These are phyloP conservation scores for Lagerstroemia speciosa DNA, from an alignment of 345 rosid species.

Conservation along the genomic window DNA sequence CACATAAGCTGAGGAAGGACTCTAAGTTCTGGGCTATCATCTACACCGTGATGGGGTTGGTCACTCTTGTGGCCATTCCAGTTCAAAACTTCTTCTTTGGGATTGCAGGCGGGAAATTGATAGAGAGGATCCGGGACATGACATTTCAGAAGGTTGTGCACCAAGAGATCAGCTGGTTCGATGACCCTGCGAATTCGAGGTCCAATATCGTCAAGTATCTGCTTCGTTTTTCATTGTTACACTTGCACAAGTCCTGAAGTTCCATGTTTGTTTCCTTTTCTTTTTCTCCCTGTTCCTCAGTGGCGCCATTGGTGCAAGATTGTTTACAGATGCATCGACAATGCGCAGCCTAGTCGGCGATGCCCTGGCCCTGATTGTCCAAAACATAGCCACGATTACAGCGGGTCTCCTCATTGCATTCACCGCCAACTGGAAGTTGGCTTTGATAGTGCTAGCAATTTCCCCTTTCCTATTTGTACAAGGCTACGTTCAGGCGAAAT, in stretches of 20 bases:
- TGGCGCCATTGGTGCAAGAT: constrained; percentile 59
- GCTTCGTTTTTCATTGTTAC: not conserved
- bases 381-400: constrained; percentile 35
- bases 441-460: constrained; percentile 28
- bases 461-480: constrained; percentile 39
- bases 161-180: constrained; percentile 86
- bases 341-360: constrained; percentile 51
- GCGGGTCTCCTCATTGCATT: constrained; percentile 45
- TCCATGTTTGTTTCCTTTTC: not conserved
- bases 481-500: constrained; percentile 34
- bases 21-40: constrained; percentile 50
- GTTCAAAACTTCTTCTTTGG: constrained; percentile 65
- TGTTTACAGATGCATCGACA: constrained; percentile 53
- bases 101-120: constrained; percentile 72
- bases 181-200: constrained; percentile 71
- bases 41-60: constrained; percentile 31
- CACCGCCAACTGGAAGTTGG: constrained; percentile 50
- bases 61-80: constrained; percentile 31
- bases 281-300: constrained; percentile 18
- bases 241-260: not conserved
- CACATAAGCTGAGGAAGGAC: constrained; percentile 32
- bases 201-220: constrained; percentile 3
- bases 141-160: constrained; percentile 70
- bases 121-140: constrained; percentile 54
- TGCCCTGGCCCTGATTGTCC: constrained; percentile 39